Conservation (phyloP, 305 asterid genomes). For the Withania somnifera region DNA sequence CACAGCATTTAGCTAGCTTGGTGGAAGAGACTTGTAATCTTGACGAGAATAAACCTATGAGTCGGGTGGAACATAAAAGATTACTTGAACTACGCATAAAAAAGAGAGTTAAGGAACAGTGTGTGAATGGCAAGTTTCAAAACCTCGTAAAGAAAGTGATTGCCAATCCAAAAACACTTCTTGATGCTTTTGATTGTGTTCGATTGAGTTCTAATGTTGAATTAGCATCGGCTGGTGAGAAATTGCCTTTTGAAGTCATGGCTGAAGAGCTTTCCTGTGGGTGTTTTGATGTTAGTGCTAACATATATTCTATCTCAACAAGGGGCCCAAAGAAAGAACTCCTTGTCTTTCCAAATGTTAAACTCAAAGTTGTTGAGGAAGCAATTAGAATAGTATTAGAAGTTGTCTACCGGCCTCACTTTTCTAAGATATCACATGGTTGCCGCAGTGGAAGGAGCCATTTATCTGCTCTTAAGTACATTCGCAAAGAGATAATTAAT, state of each 20-base stretch:
- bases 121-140: conserved; percentile 48
- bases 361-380: conserved; percentile 68
- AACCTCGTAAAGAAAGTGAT: conserved; percentile 57
- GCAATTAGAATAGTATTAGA: conserved; percentile 73
- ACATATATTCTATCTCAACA: conserved; percentile 47
- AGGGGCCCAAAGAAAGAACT: conserved; percentile 53
- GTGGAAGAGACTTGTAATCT: conserved; percentile 51
- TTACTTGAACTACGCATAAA: conserved; percentile 58
- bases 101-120: conserved; percentile 77
- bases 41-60: conserved; percentile 29
- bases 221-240: conserved; percentile 26
- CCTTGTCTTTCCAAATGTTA: conserved; percentile 55
- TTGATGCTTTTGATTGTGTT: conserved; percentile 68
- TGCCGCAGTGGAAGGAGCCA: conserved; percentile 75
- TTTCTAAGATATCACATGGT: conserved; percentile 83
- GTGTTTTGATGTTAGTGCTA: conserved; percentile 42
- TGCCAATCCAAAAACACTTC: conserved; percentile 55
- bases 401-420: conserved; percentile 71
- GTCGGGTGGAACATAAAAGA: conserved; percentile 45
- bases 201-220: conserved; percentile 58
- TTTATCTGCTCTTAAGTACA: conserved; percentile 71
- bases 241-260: conserved; percentile 55
- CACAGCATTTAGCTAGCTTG: conserved; percentile 52
- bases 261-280: conserved; percentile 62
- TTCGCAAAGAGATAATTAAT: conserved; percentile 51